Conservation (phyloP, 129 eudicot genomes). For the Tagetes erecta region DNA sequence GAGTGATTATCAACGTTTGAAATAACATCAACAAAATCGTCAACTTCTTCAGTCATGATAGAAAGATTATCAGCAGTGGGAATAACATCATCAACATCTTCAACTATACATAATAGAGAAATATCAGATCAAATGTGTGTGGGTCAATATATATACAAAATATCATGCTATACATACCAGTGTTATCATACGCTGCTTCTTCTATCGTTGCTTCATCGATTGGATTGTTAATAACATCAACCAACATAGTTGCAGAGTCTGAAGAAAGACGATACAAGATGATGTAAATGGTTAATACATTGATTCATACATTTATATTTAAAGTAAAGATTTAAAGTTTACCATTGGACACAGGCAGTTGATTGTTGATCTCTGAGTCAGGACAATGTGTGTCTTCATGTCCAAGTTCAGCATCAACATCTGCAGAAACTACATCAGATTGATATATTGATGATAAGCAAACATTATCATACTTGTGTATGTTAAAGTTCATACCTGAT, state of each 20-base stretch:
- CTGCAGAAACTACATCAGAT: neutral
- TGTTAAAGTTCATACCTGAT: neutral
- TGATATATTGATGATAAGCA: too few relatives aligned
- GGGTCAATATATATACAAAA: neutral
- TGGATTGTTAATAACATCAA: neutral
- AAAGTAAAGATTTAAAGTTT: neutral
- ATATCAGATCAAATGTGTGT: too few relatives aligned
- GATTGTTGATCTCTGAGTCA: neutral
- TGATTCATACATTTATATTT: too few relatives aligned
- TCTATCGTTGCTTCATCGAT: neutral
- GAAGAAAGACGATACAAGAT: neutral
- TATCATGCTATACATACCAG: constrained; percentile 19
- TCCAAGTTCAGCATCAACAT: constrained; percentile 4
- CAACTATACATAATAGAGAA: neutral
- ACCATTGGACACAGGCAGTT: constrained; percentile 21
- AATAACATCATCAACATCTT: constrained; percentile 7
- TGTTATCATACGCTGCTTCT: neutral
- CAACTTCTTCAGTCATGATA: too few relatives aligned
- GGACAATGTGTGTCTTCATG: neutral
- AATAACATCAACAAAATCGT: too few relatives aligned
- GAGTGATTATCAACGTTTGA: too few relatives aligned
- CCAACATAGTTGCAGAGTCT: neutral
- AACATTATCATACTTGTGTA: neutral
- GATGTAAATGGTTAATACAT: too few relatives aligned
- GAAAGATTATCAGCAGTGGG: neutral